Conservation (phyloP, 1,284 basidiomycete species). For the Ustilago cynodontis region DNA sequence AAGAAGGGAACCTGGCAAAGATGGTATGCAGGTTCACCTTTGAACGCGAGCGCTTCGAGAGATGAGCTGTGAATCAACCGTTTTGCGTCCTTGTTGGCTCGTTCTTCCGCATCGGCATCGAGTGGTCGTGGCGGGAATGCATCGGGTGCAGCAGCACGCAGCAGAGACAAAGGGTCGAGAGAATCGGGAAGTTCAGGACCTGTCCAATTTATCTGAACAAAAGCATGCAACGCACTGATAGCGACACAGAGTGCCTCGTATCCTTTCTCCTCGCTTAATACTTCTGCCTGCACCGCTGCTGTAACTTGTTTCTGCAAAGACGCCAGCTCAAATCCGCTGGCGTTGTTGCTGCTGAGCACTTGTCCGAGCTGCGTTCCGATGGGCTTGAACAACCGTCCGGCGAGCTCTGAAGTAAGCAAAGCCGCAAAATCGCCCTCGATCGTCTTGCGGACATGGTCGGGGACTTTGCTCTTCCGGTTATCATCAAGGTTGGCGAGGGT, state of each 20-base stretch:
- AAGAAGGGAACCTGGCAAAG: constrained; percentile 80
- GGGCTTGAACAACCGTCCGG: constrained; percentile 56
- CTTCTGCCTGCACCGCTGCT: constrained; percentile 5
- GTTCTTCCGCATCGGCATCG: constrained; percentile 71
- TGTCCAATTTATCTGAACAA: constrained; percentile 96
- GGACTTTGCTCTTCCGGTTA: constrained; percentile 13
- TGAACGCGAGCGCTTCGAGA: constrained; percentile 81
- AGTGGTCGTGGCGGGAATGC: constrained; percentile 73
- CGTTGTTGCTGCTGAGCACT: constrained; percentile 30
- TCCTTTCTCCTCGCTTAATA: constrained; percentile 7
- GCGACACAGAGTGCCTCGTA: constrained; percentile 75
- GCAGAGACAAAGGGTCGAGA: constrained; percentile 67
- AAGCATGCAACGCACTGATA: constrained; percentile 86
- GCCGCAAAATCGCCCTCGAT: constrained; percentile 69
- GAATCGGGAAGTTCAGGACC: constrained; percentile 81
- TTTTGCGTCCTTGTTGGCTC: constrained; percentile 36
- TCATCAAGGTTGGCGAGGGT: constrained; percentile 33
- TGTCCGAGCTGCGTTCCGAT: constrained; percentile 32
- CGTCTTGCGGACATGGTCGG: constrained; percentile 57
- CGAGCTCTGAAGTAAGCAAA: constrained; percentile 63
- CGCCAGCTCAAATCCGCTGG: constrained; percentile 21
- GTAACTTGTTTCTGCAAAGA: constrained; percentile 31
- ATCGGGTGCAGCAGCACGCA: constrained; percentile 64
- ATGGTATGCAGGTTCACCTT: constrained; percentile 96
- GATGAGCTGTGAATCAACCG: constrained; percentile 75